Conservation (phyloP, 2,329 filamentous ascomycete genomes). For the Sclerotinia glacialis region DNA sequence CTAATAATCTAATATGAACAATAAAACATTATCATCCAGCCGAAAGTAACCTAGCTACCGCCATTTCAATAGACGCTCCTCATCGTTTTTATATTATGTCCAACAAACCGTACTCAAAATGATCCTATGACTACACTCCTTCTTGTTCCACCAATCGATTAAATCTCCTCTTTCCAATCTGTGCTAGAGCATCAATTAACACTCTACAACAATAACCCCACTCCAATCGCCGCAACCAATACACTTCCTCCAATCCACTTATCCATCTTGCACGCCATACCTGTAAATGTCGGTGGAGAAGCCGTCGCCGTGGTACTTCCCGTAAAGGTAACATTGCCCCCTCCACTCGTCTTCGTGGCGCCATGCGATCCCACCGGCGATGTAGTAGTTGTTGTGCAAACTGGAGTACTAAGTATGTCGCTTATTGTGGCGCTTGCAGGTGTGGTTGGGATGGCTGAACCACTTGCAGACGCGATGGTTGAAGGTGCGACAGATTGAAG, state of each 20-base stretch:
- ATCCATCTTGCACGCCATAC: background rate
- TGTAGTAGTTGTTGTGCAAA: background rate
- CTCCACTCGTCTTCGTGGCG: conserved; percentile 2
- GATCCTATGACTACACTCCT: background rate
- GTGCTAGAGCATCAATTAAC: too few species aligned
- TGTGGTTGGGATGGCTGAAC: background rate
- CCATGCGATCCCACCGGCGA: background rate
- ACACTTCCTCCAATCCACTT: background rate
- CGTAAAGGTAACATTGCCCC: conserved; percentile 2
- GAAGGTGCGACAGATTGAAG: conserved; percentile 38
- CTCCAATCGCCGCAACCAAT: background rate
- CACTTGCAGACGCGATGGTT: background rate
- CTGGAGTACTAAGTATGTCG: background rate
- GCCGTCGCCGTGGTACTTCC: background rate
- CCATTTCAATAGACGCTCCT: background rate
- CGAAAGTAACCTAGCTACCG: background rate
- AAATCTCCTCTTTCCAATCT: background rate
- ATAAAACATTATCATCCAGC: conserved; percentile 3
- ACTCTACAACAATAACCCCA: too few species aligned
- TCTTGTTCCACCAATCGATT: background rate
- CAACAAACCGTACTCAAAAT: background rate
- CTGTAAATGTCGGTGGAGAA: background rate
- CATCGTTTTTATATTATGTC: background rate
- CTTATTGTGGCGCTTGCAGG: background rate
- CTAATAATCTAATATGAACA: background rate